Conservation (phyloP, 2,329 filamentous ascomycete species). For the Fusarium luffae region DNA sequence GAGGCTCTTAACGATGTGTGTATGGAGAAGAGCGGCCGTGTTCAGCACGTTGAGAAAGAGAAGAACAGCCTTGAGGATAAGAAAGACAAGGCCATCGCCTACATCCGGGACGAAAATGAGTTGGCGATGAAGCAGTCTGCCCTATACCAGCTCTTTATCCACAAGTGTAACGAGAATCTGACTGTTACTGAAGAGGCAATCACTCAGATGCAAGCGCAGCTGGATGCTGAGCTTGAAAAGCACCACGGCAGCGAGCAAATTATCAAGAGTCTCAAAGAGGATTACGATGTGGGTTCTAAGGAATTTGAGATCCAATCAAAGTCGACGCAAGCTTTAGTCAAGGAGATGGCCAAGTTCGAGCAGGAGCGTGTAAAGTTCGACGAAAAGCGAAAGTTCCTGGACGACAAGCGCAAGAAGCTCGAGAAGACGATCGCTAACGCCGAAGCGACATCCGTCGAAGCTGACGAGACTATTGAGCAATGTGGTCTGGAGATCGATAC, state of each 20-base stretch:
- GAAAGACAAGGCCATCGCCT: conserved; percentile 93
- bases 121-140: conserved; percentile 88
- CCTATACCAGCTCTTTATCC: conserved; percentile 90
- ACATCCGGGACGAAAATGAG: conserved; percentile 92
- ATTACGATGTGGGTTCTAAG: conserved; percentile 83
- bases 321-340: conserved; percentile 79
- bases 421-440: conserved; percentile 87
- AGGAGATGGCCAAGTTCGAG: conserved; percentile 92
- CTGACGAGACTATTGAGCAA: conserved; percentile 80
- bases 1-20: conserved; percentile 95
- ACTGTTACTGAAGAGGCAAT: conserved; percentile 90
- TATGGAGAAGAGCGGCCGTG: conserved; percentile 91
- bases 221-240: conserved; percentile 89
- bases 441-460: conserved; percentile 78
- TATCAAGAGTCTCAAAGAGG: conserved; percentile 89
- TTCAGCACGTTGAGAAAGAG: conserved; percentile 98
- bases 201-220: conserved; percentile 85
- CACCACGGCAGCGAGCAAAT: conserved; percentile 89
- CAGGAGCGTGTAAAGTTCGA: conserved; percentile 98
- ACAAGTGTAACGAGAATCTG: conserved; percentile 89
- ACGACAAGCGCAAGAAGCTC: conserved; percentile 91
- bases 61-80: conserved; percentile 93
- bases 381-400: conserved; percentile 95
- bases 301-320: conserved; percentile 87
- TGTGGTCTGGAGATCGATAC: conserved; percentile 82